Base-by-base conservation (phyloP, 2,329 filamentous ascomycete genomes). In the Emergomyces orientalis region DNA sequence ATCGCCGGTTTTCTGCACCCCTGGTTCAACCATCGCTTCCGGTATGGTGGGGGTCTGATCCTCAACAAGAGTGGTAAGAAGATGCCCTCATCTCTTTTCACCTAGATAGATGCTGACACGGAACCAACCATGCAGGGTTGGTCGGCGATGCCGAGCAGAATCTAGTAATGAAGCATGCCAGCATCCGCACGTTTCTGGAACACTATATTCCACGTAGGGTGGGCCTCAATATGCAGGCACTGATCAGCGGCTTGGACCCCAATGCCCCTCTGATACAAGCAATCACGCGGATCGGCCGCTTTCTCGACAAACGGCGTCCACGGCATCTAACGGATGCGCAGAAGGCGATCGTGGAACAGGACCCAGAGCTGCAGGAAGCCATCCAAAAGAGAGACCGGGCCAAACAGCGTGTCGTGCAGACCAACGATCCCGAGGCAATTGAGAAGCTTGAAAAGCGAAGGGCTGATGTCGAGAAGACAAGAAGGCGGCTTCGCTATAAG, bases 1-100 rank as follows among this genome's bases (percentile, higher is more conserved):
- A 71, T 72, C 54, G 57, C 63, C 32, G 59, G 65, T 25, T 70
- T 67, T 9, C 63, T 68, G 13, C 62, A 66, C 32, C 25, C 49
- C 55, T 67, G 70, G 41, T 70, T 67, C 62, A 66, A 65, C 22
- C 62, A 71, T 62, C 65, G 66, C 56, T 70, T 70, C 32, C 61
- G 67, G 27, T 70, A 69, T 37, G 51, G 68, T 37, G 65, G 62
- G 19, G 41, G 43, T 30, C 13, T 14, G 39, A 60, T 49, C 2
- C 58, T 60, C 13, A 49, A 60, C 27, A 19, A 51, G 19, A 49
- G 58, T 37, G 41, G 41, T 49, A 49, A 45, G 22, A 19, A 34
- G 22, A 22, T 13, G 8, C 41, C 8, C 47, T 30, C 22, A 51
- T 51, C 47, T 30, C 47, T 51, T 51, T 14, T 19, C 3, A 2